Evolutionary conservation across 2,329 filamentous ascomycete species (phyloP), one percentile per base, ranked within the genome.

Genomic region (Colletotrichum godetiae): DNA sequence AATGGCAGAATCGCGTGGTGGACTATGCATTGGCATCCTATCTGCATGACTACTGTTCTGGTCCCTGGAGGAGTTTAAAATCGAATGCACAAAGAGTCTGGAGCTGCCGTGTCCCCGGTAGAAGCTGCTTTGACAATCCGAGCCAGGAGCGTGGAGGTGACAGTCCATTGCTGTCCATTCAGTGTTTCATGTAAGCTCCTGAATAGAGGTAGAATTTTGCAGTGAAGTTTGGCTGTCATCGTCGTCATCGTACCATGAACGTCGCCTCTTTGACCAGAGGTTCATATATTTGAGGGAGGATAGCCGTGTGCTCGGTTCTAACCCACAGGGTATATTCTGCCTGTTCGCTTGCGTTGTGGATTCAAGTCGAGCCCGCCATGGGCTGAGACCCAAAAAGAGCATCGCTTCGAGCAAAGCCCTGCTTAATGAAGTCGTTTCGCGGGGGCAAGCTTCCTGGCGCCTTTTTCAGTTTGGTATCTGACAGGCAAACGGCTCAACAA

Each of bases 381-480:
- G 33, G 12, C 57, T 5, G 8, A 60, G 49, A 49, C 24, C 31
- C 22, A 10, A 62, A n/a, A 8, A 13, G 46, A 31, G 27, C 35
- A 57, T 68, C 52, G 65, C 53, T 29, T 42, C 46, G 13, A 29
- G 46, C n/a, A 31, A 55, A n/a, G 29, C 46, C 33, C 31, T 10
- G 29, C 60, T 37, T 12, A 29, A 49, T 56, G 63, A 60, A 46
- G 11, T 58, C 22, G 35, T 70, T 73, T 65, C 56, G 66, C 66
- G 42, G 55, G 66, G 66, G 31, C n/a, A 29, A 4, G 22, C 4
- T 29, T n/a, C 11, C 37, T 33, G 24, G 22, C 10, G 8, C 11
- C 19, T n/a, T 62, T 59, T 58, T 13, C 53, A n/a, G n/a, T 15
- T 37, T n/a, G 53, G 13, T 24, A 24, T 33, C 27, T 59, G 66